Base-by-base conservation (phyloP, 495 filamentous ascomycete species). In the Lentithecium fluviatile region DNA sequence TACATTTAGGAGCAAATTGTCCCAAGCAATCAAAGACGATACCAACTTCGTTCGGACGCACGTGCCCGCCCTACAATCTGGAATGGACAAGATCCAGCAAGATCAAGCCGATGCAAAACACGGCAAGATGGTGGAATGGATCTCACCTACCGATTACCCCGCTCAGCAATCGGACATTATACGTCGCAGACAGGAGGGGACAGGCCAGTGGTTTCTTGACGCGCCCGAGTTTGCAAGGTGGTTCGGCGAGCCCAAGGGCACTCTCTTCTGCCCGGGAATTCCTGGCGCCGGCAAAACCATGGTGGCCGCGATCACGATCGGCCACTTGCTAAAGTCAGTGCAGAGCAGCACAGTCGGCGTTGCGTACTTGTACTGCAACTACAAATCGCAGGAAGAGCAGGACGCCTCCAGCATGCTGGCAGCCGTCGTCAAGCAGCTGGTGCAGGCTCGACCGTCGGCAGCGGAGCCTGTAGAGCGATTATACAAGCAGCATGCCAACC, bases 281-380 rank as follows among this genome's bases (percentile, higher is more conserved):
- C n/a, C n/a, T n/a, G n/a, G 65, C 19, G 61, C 68, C 37, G 67
- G 68, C 26, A 70, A 70, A 49, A 69, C 68, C 1, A 54, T 70
- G 13, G 56, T 67, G 19, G 58, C 68, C 15, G 54, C 71, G 17
- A 69, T 72, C 25, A 51, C 64, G 13, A 62, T 76, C 11, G 43
- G 74, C 17, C 46, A 74, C 38, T 64, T 76, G 6, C 6, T 23
- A 2, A 47, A 58, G 34, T 43, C 38, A 43, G 51, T 65, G 32
- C 8, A 60, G 13, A 56, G 56, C 25, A 5, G 42, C 4, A 54
- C 53, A 15, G 47, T 74, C 56, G 69, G 70, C 13, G 51, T 80
- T 40, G 73, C 75, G 6, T 78, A 71, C 48, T 13, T 78, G 43
- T 80, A 72, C 57, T 79, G 71, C 58, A 73, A 73, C 48, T 80